Conservation (phyloP, 78 protist genomes). For the Dictyostelium discoideum region DNA sequence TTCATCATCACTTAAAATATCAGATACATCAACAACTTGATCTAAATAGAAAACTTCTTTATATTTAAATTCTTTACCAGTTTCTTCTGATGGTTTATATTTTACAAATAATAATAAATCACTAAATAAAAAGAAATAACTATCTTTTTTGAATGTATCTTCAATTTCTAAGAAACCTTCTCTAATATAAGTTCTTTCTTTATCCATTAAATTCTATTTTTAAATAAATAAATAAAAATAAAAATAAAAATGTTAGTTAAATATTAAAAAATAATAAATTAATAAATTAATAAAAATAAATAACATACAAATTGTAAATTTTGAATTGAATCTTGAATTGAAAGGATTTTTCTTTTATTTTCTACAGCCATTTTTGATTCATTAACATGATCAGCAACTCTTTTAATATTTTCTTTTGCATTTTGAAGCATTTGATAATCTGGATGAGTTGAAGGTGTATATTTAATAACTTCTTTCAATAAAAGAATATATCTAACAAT, state of each 20-base stretch:
- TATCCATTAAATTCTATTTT: conserved; percentile 33
- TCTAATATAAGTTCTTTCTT: conserved; percentile 59
- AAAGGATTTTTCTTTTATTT: conserved; percentile 42
- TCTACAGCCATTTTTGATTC: conserved; percentile 57
- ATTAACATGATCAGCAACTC: conserved; percentile 68
- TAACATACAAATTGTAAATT: conserved; percentile 19
- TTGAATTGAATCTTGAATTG: conserved; percentile 61
- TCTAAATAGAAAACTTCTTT: conserved; percentile 45
- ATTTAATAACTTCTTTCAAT: conserved; percentile 59
- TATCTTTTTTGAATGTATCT: conserved; percentile 54
- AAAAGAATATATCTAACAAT: conserved; percentile 60
- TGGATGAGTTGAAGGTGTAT: conserved; percentile 51
- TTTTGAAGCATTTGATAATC: conserved; percentile 34
- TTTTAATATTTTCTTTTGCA: conserved; percentile 56
- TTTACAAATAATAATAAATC: conserved; percentile 57
- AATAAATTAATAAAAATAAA: not conserved
- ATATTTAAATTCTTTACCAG: conserved; percentile 79
- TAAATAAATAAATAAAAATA: no score
- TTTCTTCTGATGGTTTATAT: conserved; percentile 73
- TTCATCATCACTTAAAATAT: conserved; percentile 75
- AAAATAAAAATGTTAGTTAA: no score
- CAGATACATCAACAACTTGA: conserved; percentile 46
- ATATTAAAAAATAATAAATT: no score
- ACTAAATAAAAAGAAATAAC: conserved; percentile 72
- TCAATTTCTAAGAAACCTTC: conserved; percentile 78